Evolutionary conservation across 176 grass and related monocot species (phyloP), one percentile per base, ranked within the genome.

Genomic region (Dactylis glomerata): DNA sequence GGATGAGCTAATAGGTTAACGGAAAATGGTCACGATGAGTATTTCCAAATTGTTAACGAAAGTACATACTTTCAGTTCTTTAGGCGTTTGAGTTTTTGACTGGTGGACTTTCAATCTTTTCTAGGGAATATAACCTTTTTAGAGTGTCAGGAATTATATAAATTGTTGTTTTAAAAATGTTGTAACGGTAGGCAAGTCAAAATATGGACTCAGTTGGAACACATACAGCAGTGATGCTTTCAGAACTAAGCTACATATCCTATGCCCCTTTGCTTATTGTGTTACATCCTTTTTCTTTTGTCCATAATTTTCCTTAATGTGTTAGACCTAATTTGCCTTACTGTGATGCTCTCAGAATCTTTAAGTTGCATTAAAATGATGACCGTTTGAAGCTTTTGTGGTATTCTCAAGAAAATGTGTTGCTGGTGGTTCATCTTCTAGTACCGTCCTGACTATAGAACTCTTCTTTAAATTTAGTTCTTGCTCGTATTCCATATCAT

Each of bases 191-290:
- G 52, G 44, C 41, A 85, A 89, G 82, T 65, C 61, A 72, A 36
- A 24, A 36, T 26, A 44, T n/a, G 66, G 55, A 57, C 61, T 81
- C 41, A 55, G 23, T 45, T 55, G 76, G 79, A 81, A 57, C 76
- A 68, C 66, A 40, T 40, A 68, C 12, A 69, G 74, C 17, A 63
- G 31, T 76, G 50, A 82, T 55, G 13, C 33, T 88, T 80, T 80
- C 68, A 37, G 38, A 31, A 30, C 61, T 73, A 33, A 9, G 49
- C 56, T 80, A 34, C 66, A 81, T 34, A 80, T n/a, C 22, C 19
- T n/a, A 5, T 30, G 22, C 16, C 26, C 1, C 41, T 34, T 86
- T 51, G 10, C 13, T 54, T 19, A 57, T 5, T 11, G 9, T 51
- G 5, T 78, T 82, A 67, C 76, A 13, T 70, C 63, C 37, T 41